Base-by-base conservation (phyloP, 805 yeast species). In the Priceomyces fermenticarens region DNA sequence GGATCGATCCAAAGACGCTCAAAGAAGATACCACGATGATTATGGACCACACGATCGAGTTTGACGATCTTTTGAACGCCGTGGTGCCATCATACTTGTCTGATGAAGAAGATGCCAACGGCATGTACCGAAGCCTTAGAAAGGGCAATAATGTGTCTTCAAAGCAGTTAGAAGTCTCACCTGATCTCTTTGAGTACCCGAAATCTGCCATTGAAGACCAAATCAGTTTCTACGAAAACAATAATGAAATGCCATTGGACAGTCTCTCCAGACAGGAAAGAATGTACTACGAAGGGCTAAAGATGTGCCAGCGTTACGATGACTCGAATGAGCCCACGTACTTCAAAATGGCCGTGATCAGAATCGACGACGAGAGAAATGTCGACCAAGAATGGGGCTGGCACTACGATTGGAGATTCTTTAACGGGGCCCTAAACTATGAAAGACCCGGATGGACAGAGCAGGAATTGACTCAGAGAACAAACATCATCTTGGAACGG, bases 401-500 rank as follows among this genome's bases (percentile, higher is more conserved):
- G 55, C 85, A 81, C 54, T 77, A 78, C 48, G 86, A 81, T 53
- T 73, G 72, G 68, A 58, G 84, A 40, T 81, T 81, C 46, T 81
- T 78, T 62, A 72, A 72, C 46, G 83, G 81, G 11, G 68, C 76
- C 1, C 62, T 80, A 44, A 78, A 75, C 41, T 68, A 67, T 39
- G 52, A 76, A 32, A 55, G 53, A 37, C 39, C 37, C 0, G 65
- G 65, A 3, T 60, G 62, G 63, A 51, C 51, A n/a, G 50, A 46
- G 28, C 53, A 48, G 10, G 67, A 61, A 38, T 39, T 50, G 34
- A 42, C 40, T 38, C 44, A 46, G 13, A 38, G 58, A 26, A 41
- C 55, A 13, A 48, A 46, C 29, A 54, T 55, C 12, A 48, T 56
- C 23, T 48, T 55, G 31, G 57, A 56, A 33, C 47, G 61, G 29